Base-by-base conservation (phyloP, 495 filamentous ascomycete genomes). In the Talaromyces nanjingensis region DNA sequence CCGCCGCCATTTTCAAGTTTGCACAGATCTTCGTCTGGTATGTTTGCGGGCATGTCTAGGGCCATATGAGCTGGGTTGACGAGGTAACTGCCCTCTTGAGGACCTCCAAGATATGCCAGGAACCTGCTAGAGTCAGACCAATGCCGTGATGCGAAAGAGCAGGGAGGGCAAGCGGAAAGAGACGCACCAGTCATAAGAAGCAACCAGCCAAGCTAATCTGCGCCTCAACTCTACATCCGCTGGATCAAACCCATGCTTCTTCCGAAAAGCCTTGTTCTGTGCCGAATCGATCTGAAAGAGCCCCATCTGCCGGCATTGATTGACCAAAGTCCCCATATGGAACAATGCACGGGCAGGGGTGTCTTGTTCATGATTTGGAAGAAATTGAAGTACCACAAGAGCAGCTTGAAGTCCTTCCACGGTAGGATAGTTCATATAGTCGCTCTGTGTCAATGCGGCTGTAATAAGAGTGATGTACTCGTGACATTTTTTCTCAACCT, bases 191-290 rank as follows among this genome's bases (percentile, higher is more conserved):
- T 82, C 81, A 53, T 72, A 76, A 2, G 76, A 66, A 11, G 69
- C 71, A 11, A 82, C 62, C 63, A 82, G 75, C 81, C 81, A 83
- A 72, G 77, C 81, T 3, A 83, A 63, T 3, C 76, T 67, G n/a
- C 76, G 65, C 45, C 76, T 78, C 12, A 75, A 56, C 64, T 82
- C 76, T 56, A 73, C 24, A 18, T 74, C 70, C 42, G 71, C 62
- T 54, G 63, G 55, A 59, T 75, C 66, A 61, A 60, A 55, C 33
- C 54, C 34, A 39, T 65, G 64, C 4, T 49, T 37, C 20, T 65
- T 58, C 11, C 70, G 68, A 14, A 64, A 64, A 12, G 69, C 61
- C 14, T 59, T 59, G 29, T 53, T 49, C 29, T 56, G 45, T 2
- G 66, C 65, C 0, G 67, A 68, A 65, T 84, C 81, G n/a, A 79